Percentiles rank a stretch among this genome's conserved stretches.
Conservation (phyloP, 2,329 filamentous ascomycete genomes). For the Fusarium sp. region DNA sequence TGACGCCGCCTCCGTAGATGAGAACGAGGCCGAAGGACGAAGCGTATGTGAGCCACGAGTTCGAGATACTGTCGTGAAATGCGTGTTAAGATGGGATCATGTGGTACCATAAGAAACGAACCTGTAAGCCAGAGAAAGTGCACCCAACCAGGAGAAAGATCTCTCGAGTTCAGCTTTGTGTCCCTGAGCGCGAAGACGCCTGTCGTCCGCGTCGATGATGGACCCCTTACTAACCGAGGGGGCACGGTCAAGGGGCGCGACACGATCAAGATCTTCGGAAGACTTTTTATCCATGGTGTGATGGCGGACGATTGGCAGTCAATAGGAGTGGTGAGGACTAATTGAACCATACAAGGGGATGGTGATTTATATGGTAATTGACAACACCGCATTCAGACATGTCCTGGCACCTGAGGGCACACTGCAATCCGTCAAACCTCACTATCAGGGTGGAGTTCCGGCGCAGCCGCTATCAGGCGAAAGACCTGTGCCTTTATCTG, state of each 20-base stretch:
- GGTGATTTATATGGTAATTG: no score
- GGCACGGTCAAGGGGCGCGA: no score
- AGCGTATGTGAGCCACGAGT: not conserved
- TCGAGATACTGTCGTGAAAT: not conserved
- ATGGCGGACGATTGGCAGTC: no score
- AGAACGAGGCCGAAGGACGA: not conserved
- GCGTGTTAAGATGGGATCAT: not conserved
- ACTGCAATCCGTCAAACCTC: no score
- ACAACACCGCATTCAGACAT: no score
- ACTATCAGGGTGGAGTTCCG: no score
- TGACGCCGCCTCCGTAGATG: not conserved
- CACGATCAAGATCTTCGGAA: no score
- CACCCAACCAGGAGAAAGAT: not conserved
- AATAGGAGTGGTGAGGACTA: accelerated
- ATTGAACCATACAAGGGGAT: no score
- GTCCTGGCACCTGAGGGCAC: no score
- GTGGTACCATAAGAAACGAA: accelerated
- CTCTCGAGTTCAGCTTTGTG: not conserved
- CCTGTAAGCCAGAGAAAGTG: not conserved
- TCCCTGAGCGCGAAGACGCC: not conserved
- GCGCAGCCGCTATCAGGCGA: no score
- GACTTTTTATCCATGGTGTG: no score
- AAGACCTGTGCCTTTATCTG: no score
- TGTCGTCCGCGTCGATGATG: not conserved
- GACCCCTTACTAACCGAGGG: not conserved